These are phyloP conservation scores for Dipteronia dyeriana DNA, from an alignment of 345 rosid genomes.

Conservation along the genomic window DNA sequence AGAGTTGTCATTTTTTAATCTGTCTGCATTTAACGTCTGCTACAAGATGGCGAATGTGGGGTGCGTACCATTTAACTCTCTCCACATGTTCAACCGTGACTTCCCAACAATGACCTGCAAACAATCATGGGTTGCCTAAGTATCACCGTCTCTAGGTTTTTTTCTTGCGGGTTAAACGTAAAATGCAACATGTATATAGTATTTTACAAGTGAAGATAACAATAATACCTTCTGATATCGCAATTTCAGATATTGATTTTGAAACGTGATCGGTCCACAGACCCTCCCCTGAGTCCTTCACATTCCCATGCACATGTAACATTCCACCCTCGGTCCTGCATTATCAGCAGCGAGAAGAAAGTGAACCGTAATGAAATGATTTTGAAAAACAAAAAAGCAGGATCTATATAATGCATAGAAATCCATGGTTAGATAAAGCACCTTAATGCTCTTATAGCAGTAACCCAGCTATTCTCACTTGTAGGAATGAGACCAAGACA, in stretches of 20 bases:
- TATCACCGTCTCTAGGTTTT: neutral
- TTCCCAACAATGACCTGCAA: conserved; percentile 74
- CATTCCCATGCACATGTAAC: conserved; percentile 85
- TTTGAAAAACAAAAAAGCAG: neutral
- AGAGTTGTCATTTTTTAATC: conserved; percentile 6
- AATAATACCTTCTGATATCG: conserved; percentile 67
- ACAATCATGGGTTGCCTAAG: conserved; percentile 13
- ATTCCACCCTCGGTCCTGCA: conserved; percentile 84
- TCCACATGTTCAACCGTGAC: conserved; percentile 66
- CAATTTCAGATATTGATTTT: conserved; percentile 55
- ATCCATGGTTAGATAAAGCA: conserved; percentile 21
- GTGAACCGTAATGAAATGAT: neutral
- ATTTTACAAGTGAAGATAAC: neutral
- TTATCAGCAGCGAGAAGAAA: conserved; percentile 12
- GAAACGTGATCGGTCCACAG: conserved; percentile 58
- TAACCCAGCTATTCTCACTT: conserved; percentile 86
- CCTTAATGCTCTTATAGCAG: conserved; percentile 90
- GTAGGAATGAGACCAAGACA: conserved; percentile 90
- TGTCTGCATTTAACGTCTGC: conserved; percentile 74
- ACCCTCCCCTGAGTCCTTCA: conserved; percentile 71
- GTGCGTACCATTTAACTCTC: conserved; percentile 96
- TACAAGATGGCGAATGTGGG: conserved; percentile 89
- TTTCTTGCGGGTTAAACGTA: no score
- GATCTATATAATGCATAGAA: neutral
- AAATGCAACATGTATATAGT: neutral